These are phyloP conservation scores for Pyronema domesticum DNA, from an alignment of 495 filamentous ascomycete species.

Conservation along the genomic window DNA sequence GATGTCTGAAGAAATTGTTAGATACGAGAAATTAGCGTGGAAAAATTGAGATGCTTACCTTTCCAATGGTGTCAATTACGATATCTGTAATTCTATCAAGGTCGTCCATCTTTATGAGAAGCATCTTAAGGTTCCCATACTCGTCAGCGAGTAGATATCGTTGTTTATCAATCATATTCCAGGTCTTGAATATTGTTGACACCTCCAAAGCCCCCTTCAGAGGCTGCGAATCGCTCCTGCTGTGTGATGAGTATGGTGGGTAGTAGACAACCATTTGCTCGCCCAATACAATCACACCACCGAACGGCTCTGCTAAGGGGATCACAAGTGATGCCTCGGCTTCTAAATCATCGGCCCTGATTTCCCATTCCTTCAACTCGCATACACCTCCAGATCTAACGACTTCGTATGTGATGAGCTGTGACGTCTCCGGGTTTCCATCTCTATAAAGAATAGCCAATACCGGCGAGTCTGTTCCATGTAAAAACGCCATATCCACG, in stretches of 20 bases:
- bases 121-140: conserved; percentile 61
- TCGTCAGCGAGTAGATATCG: conserved; percentile 80
- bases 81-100: conserved; percentile 46
- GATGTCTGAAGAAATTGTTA: conserved; percentile 32
- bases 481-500: conserved; percentile 61
- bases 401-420: conserved; percentile 39
- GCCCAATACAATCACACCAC: conserved; percentile 65
- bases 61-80: conserved; percentile 48
- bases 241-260: conserved; percentile 31
- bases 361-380: conserved; percentile 30
- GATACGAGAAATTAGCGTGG: not conserved
- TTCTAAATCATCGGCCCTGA: conserved; percentile 44
- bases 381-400: conserved; percentile 16
- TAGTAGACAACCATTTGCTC: conserved; percentile 74
- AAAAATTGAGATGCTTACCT: conserved; percentile 10
- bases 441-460: conserved; percentile 74
- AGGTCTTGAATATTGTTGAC: conserved; percentile 67
- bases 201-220: conserved; percentile 44
- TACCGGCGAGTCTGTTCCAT: conserved; percentile 56
- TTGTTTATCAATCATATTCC: conserved; percentile 64
- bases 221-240: conserved; percentile 25
- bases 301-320: conserved; percentile 48
- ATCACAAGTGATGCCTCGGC: conserved; percentile 64
- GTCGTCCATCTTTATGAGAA: conserved; percentile 52
- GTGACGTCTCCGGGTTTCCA: conserved; percentile 44